Evolutionary conservation across 73 alveolate species (phyloP).

Genomic region (Durusdinium trenchii): DNA sequence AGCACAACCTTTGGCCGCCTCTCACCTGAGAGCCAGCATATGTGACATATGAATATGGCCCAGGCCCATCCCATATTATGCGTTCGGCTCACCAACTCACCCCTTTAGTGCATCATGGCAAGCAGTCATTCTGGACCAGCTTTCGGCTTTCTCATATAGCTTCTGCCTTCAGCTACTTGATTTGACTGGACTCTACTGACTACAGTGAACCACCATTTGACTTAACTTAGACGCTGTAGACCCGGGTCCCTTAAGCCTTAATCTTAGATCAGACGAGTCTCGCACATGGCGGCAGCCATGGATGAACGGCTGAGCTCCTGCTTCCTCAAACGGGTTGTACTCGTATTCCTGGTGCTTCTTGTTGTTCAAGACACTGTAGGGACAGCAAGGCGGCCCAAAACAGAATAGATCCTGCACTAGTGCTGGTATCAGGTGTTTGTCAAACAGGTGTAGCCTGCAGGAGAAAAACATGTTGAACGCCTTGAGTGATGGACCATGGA

Average conservation of each 20-base stretch:
- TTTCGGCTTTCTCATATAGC: too few species aligned
- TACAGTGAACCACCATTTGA: too few species aligned
- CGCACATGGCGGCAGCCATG: neutral
- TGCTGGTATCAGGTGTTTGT: neutral
- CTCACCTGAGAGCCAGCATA: neutral
- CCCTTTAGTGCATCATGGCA: too few species aligned
- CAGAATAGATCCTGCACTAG: neutral
- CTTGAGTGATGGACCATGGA: neutral
- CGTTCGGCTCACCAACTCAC: too few species aligned
- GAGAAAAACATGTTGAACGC: neutral
- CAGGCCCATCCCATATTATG: too few species aligned
- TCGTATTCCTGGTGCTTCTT: neutral
- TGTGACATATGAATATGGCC: too few species aligned
- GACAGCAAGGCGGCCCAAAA: conserved; percentile 25
- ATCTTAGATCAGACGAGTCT: neutral
- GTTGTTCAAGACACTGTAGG: neutral
- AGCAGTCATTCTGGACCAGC: too few species aligned
- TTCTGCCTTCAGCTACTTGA: too few species aligned
- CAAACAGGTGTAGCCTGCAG: neutral
- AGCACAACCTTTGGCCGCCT: neutral
- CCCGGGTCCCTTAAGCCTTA: too few species aligned
- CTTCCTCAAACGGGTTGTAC: conserved; percentile 3
- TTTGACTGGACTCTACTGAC: too few species aligned
- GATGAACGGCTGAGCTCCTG: neutral
- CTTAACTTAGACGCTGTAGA: too few species aligned